Conservation (phyloP, 768 basidiomycete genomes). For the Auricularia heimuer region DNA sequence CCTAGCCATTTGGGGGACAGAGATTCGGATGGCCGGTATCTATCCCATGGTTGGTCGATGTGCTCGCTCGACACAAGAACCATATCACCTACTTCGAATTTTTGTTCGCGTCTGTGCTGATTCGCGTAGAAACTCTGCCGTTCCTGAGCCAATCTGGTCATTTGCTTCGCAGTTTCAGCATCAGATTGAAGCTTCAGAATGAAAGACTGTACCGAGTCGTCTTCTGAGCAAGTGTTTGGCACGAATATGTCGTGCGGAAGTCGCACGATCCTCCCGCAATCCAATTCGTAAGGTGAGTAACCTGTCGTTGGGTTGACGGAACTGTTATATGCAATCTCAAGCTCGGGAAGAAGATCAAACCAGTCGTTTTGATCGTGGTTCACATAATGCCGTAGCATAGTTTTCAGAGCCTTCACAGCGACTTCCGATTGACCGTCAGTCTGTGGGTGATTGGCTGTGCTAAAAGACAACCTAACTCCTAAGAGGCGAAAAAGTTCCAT, state of each 20-base stretch:
- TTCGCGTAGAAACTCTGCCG: not conserved
- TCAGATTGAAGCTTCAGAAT: conserved; percentile 10
- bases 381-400: conserved; percentile 13
- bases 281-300: conserved; percentile 19
- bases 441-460: conserved; percentile 29
- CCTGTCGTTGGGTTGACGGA: conserved; percentile 16
- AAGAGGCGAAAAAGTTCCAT: conserved; percentile 11
- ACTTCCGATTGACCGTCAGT: conserved; percentile 21
- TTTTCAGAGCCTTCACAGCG: conserved; percentile 7
- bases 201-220: not conserved
- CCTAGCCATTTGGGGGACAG: conserved; percentile 17
- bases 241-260: not conserved
- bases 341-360: conserved; percentile 19
- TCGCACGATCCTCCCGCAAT: not conserved
- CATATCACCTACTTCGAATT: conserved; percentile 21
- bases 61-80: conserved; percentile 24
- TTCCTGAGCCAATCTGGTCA: conserved; percentile 11
- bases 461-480: conserved; percentile 23
- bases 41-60: not conserved
- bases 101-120: conserved; percentile 5
- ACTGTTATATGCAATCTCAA: conserved; percentile 18
- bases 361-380: conserved; percentile 25
- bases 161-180: conserved; percentile 24
- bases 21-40: conserved; percentile 14
- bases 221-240: conserved; percentile 4